Conservation (phyloP, 140 eudicot genomes). For the Stevia rebaudiana region DNA sequence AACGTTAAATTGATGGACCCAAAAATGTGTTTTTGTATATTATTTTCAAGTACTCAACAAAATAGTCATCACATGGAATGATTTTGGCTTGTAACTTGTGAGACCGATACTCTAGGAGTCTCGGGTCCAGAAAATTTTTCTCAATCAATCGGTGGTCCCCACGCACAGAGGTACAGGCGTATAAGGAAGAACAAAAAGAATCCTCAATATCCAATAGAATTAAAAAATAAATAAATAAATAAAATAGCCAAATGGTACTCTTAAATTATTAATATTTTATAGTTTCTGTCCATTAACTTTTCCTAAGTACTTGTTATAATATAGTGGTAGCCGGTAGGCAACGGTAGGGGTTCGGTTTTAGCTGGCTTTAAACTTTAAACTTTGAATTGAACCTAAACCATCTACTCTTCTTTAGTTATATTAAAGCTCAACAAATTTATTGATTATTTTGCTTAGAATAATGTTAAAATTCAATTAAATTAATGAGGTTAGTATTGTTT, state of each 20-base stretch:
- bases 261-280: not conserved
- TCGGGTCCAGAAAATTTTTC: not conserved
- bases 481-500: too few species aligned
- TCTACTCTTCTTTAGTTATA: not conserved
- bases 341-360: too few species aligned
- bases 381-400: conserved; percentile 14
- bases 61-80: not conserved
- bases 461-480: too few species aligned
- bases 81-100: conserved; percentile 5
- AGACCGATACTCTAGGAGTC: conserved; percentile 5
- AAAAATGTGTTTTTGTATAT: not conserved
- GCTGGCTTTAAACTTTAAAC: not conserved
- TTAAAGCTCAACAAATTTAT: too few species aligned
- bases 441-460: too few species aligned
- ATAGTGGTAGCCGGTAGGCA: too few species aligned
- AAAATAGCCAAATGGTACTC: not conserved
- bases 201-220: not conserved
- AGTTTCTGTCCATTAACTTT: conserved; percentile 12
- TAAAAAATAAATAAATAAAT: not conserved
- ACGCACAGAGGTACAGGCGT: not conserved
- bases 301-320: not conserved
- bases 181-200: conserved; percentile 2
- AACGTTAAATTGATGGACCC: not conserved
- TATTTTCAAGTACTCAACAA: not conserved
- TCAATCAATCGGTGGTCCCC: conserved; percentile 15